phyloP scores from a whole-genome alignment of 345 rosid species.

The Eucalyptus lansdowneana region DNA sequence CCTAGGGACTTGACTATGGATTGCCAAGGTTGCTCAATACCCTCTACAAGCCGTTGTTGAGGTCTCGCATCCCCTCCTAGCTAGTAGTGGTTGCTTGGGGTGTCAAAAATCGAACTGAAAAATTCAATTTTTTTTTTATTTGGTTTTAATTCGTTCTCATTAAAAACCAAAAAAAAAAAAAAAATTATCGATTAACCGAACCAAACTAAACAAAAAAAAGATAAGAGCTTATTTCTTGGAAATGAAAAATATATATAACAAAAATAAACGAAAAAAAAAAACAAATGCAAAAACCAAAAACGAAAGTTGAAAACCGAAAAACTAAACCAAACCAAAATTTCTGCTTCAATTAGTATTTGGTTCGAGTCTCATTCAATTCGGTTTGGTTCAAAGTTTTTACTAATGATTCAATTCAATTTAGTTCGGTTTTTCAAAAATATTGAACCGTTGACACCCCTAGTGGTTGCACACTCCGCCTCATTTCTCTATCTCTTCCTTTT shows the following conservation, averaged over 20 bases:
- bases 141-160: too few relatives aligned
- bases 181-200: rapidly evolving
- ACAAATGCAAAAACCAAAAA: too few relatives aligned
- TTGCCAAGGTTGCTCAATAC: background rate
- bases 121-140: rapidly evolving
- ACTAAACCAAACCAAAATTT: too few relatives aligned
- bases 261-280: too few relatives aligned
- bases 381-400: too few relatives aligned
- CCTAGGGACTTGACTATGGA: background rate
- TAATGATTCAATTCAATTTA: rapidly evolving
- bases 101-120: rapidly evolving
- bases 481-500: rapidly evolving
- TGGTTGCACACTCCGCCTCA: rapidly evolving
- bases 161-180: too few relatives aligned
- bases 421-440: rapidly evolving
- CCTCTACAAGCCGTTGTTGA: rapidly evolving
- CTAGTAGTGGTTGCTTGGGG: rapidly evolving
- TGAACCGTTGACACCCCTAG: rapidly evolving
- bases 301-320: too few relatives aligned
- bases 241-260: too few relatives aligned
- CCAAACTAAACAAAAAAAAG: rapidly evolving
- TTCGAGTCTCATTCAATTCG: rapidly evolving
- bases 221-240: too few relatives aligned
- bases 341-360: too few relatives aligned
- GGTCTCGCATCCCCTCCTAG: background rate